phyloP scores from a whole-genome alignment of 2,329 filamentous ascomycete species.

The Blumeriella jaapii region DNA sequence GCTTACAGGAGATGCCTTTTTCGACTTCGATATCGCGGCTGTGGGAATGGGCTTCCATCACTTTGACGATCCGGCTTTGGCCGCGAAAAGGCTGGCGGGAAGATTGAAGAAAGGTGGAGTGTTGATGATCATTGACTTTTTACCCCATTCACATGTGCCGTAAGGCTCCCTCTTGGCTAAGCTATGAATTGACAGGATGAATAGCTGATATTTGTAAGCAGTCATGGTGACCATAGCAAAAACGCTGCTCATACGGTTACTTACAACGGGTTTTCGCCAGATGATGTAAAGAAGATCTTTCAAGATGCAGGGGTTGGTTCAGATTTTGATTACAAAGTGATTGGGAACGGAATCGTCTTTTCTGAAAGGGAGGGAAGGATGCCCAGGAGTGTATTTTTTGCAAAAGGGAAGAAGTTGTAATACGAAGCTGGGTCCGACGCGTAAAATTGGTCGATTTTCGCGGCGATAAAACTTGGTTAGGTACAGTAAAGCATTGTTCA shows the following conservation, averaged over 20 bases:
- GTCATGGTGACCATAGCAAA: constrained; percentile 4
- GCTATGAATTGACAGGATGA: too few species aligned
- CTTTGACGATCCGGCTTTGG: constrained; percentile 51
- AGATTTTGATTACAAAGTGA: constrained; percentile 40
- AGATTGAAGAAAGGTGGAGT: constrained; percentile 55
- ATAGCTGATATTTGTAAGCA: too few species aligned
- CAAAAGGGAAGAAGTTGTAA: constrained; percentile 10
- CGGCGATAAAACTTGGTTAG: too few species aligned
- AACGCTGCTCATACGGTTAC: constrained; percentile 42
- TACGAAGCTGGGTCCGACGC: too few species aligned
- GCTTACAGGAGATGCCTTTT: constrained; percentile 45
- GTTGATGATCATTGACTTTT: constrained; percentile 56
- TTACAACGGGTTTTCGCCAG: constrained; percentile 54
- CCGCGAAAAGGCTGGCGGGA: constrained; percentile 45
- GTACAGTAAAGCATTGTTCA: too few species aligned
- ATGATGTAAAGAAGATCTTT: constrained; percentile 49
- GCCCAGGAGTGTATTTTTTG: constrained; percentile 10
- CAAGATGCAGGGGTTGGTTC: constrained; percentile 45
- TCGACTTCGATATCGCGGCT: constrained; percentile 55
- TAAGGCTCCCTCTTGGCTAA: constrained; percentile 1
- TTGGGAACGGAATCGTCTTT: constrained; percentile 24
- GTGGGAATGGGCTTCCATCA: constrained; percentile 57
- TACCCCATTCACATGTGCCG: constrained; percentile 34
- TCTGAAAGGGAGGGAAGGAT: constrained; percentile 10
- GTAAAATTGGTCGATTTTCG: too few species aligned